Conservation (phyloP, 2,329 filamentous ascomycete species). For the Colletotrichum orbiculare region DNA sequence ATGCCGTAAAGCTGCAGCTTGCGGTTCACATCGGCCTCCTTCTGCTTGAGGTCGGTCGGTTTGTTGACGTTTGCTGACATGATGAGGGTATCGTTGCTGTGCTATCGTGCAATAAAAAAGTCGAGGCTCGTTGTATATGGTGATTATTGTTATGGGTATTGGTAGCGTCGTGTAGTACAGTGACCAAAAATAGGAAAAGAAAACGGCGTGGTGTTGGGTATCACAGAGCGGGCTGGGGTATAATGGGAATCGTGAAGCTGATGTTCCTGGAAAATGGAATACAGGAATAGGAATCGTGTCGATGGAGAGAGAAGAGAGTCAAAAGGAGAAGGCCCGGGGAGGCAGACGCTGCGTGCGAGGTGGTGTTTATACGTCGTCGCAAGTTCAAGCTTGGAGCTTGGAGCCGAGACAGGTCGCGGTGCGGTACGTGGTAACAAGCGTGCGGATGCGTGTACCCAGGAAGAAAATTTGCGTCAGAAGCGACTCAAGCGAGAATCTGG, state of each 20-base stretch:
- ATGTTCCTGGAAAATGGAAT: slow-evolving; percentile 24
- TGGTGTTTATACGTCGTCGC: slow-evolving; percentile 30
- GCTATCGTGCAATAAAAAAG: slow-evolving; percentile 3
- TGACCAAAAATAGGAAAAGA: slow-evolving; percentile 9
- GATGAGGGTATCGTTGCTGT: slow-evolving; percentile 29
- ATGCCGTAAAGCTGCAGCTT: slow-evolving; percentile 98
- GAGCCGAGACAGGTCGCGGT: not conserved
- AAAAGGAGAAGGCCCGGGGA: not conserved
- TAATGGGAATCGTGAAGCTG: slow-evolving; percentile 31
- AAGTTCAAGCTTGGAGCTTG: no score
- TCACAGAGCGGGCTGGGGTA: slow-evolving; percentile 33
- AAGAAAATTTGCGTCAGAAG: slow-evolving; percentile 29
- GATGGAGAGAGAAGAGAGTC: slow-evolving; percentile 8
- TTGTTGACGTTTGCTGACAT: slow-evolving; percentile 71
- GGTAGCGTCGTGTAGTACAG: not conserved
- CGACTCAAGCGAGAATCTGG: slow-evolving; percentile 12
- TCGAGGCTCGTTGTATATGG: not conserved
- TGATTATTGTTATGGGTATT: slow-evolving; percentile 18
- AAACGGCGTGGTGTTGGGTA: slow-evolving; percentile 22
- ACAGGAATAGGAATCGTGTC: slow-evolving; percentile 28
- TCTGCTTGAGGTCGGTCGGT: slow-evolving; percentile 77
- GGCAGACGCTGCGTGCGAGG: slow-evolving; percentile 1
- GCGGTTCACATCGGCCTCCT: slow-evolving; percentile 88
- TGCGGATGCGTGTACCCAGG: slow-evolving; percentile 5
- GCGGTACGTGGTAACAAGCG: not conserved